These are phyloP conservation scores for Aeminium ludgeri DNA, from an alignment of 495 filamentous ascomycete species.

Conservation along the genomic window DNA sequence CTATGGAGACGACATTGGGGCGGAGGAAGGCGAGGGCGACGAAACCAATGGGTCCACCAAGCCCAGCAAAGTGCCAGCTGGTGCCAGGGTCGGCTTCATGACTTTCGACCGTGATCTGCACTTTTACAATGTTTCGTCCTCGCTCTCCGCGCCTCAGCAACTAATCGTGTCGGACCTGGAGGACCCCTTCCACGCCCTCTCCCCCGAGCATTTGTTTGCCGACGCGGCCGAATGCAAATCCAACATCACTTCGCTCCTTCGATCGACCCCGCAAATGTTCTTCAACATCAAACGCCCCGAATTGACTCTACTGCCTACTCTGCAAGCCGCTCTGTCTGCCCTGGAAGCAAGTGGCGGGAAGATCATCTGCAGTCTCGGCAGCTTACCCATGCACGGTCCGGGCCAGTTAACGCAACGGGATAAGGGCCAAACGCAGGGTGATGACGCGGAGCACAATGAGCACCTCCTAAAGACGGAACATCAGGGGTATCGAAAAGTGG, in stretches of 20 bases:
- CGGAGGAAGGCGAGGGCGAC: conserved; percentile 36
- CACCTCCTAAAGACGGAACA: conserved; percentile 86
- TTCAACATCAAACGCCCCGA: conserved; percentile 74
- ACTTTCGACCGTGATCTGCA: conserved; percentile 93
- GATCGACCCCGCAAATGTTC: conserved; percentile 67
- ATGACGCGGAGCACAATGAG: conserved; percentile 59
- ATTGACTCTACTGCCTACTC: conserved; percentile 63
- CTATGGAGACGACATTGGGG: conserved; percentile 43
- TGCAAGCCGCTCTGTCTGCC: conserved; percentile 66
- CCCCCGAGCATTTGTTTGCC: conserved; percentile 71
- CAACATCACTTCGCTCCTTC: conserved; percentile 71
- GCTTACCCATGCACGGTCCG: conserved; percentile 79
- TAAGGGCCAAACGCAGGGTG: conserved; percentile 67
- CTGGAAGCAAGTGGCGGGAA: conserved; percentile 80
- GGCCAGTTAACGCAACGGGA: conserved; percentile 70
- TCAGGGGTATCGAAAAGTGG: conserved; percentile 62
- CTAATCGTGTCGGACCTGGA: conserved; percentile 97
- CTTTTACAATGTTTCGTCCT: conserved; percentile 83
- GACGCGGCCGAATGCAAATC: conserved; percentile 84
- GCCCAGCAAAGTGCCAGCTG: conserved; percentile 48
- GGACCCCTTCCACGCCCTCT: conserved; percentile 87
- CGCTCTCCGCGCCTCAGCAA: conserved; percentile 85
- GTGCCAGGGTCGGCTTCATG: conserved; percentile 82
- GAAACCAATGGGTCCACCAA: conserved; percentile 31
- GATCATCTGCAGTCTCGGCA: conserved; percentile 69